A percentile compares a stretch with the other conserved stretches of the same genome.
Evolutionary conservation across 371 early-diverging fungal genomes (phyloP).

Genomic region (Syncephalastrum monosporum): DNA sequence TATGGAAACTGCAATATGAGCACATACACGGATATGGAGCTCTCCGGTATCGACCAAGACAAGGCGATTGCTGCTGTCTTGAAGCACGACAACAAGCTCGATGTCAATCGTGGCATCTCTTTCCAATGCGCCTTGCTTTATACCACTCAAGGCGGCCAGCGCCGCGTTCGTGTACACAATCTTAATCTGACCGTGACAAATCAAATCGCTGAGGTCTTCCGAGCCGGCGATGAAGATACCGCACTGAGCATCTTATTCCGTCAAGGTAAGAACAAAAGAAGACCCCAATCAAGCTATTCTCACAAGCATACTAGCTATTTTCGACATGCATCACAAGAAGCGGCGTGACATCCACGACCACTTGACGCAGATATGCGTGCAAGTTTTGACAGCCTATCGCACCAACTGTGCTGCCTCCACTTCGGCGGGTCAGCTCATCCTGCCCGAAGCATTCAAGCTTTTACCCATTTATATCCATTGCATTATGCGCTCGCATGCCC

Average conservation of each 20-base stretch:
- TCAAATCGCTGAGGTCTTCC: slow-evolving; percentile 84
- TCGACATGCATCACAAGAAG: slow-evolving; percentile 68
- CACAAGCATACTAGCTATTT: slow-evolving; percentile 52
- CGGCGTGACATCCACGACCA: slow-evolving; percentile 81
- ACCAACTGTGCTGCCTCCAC: slow-evolving; percentile 88
- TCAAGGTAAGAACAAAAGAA: slow-evolving; percentile 45
- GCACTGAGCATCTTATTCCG: slow-evolving; percentile 83
- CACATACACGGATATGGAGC: slow-evolving; percentile 90
- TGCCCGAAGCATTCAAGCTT: slow-evolving; percentile 95
- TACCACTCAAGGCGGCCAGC: slow-evolving; percentile 84
- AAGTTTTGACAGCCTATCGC: slow-evolving; percentile 90
- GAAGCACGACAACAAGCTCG: slow-evolving; percentile 91
- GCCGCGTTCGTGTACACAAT: slow-evolving; percentile 92
- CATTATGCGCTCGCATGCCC: slow-evolving; percentile 75
- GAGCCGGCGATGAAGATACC: slow-evolving; percentile 90
- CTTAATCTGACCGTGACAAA: slow-evolving; percentile 78
- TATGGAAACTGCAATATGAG: slow-evolving; percentile 95
- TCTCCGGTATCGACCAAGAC: slow-evolving; percentile 88
- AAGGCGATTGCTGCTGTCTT: slow-evolving; percentile 84
- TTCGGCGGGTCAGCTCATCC: slow-evolving; percentile 91
- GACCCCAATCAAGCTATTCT: background rate
- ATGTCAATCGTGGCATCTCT: slow-evolving; percentile 77
- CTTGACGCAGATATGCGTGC: slow-evolving; percentile 84
- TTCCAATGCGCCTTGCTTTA: slow-evolving; percentile 94
- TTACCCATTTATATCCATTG: slow-evolving; percentile 89